A percentile compares a stretch with the other conserved stretches of the same genome.
phyloP scores from a whole-genome alignment of 148 eudicot species.

The Cornus controversa region DNA sequence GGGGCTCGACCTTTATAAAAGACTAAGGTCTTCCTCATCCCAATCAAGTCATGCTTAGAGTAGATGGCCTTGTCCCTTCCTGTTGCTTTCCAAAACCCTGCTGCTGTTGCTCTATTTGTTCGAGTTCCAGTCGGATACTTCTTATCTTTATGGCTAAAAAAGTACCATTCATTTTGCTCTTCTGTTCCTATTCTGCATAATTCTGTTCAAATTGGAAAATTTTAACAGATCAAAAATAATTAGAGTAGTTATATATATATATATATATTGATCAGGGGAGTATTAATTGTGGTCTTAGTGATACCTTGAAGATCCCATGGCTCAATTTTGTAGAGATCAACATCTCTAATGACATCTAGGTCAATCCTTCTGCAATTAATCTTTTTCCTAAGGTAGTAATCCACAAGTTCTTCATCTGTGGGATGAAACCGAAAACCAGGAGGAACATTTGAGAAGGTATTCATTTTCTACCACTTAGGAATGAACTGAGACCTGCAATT shows the following conservation, averaged over 20 bases:
- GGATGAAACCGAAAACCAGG: slow-evolving; percentile 89
- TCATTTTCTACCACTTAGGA: slow-evolving; percentile 26
- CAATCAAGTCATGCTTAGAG: slow-evolving; percentile 69
- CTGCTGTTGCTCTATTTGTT: slow-evolving; percentile 80
- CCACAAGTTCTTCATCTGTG: slow-evolving; percentile 85
- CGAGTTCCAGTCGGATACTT: slow-evolving; percentile 90
- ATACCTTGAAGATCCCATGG: slow-evolving; percentile 93
- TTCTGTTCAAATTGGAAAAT: slow-evolving; percentile 30
- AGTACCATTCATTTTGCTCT: slow-evolving; percentile 84
- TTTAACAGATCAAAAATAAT: too few species aligned
- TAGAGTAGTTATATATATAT: background rate
- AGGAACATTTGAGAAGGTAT: slow-evolving; percentile 60
- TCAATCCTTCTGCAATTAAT: slow-evolving; percentile 50
- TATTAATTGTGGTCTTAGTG: background rate
- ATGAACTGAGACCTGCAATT: slow-evolving; percentile 15
- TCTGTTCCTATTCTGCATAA: slow-evolving; percentile 69
- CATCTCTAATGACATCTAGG: slow-evolving; percentile 70
- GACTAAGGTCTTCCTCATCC: slow-evolving; percentile 88
- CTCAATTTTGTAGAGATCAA: slow-evolving; percentile 82
- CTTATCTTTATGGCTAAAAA: slow-evolving; percentile 90
- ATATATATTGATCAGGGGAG: background rate
- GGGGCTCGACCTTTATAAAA: slow-evolving; percentile 87
- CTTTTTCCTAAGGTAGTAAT: slow-evolving; percentile 76
- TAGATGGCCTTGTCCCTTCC: slow-evolving; percentile 87
- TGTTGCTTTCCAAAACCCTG: slow-evolving; percentile 95